Evolutionary conservation across 192 early-diverging fungal species (phyloP), one percentile per base, ranked within the genome.

Genomic region (Endogone sp.): DNA sequence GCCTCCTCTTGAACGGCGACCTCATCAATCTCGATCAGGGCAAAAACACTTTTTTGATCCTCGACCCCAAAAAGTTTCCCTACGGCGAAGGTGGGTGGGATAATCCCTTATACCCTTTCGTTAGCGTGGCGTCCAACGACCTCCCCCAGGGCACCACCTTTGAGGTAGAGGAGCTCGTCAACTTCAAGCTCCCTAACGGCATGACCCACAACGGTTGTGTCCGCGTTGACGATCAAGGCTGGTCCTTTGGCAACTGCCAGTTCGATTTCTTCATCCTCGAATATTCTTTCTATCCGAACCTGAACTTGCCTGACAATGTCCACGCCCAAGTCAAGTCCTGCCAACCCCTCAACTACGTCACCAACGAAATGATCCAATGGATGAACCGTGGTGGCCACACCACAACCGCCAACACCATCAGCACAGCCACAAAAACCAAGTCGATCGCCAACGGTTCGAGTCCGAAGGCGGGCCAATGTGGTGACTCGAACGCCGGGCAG

Each of bases 201-300:
- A 28, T 23, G 60, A 62, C 44, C 30, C 75, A 76, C 60, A 76
- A 76, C 61, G 75, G 75, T n/a, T 76, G 75, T 62, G 64, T 70
- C n/a, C 26, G 27, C 16, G 69, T 67, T 1, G 75, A 73, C 64
- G 75, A 76, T 68, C 11, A 56, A 68, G 64, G 75, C 3, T 75
- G 62, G 27, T 29, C 65, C 16, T 76, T 76, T 66, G 58, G 58
- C 24, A 23, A 37, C n/a, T 68, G 60, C 59, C 75, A 76, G 11
- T 32, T 76, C 27, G 75, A 76, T 44, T 76, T 32, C 32, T 76
- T 73, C 63, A 70, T 71, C 21, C 57, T 69, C 27, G 61, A 49
- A 29, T 69, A 60, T 16, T 55, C 57, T 29, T 49, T 25, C 16
- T 69, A 69, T 49, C 32, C 31, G 44, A 25, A 61, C 3, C 57